Percentiles rank a stretch among this genome's conserved stretches.
Conservation (phyloP, 441 rosid species). For the Cnidoscolus chayamansa region DNA sequence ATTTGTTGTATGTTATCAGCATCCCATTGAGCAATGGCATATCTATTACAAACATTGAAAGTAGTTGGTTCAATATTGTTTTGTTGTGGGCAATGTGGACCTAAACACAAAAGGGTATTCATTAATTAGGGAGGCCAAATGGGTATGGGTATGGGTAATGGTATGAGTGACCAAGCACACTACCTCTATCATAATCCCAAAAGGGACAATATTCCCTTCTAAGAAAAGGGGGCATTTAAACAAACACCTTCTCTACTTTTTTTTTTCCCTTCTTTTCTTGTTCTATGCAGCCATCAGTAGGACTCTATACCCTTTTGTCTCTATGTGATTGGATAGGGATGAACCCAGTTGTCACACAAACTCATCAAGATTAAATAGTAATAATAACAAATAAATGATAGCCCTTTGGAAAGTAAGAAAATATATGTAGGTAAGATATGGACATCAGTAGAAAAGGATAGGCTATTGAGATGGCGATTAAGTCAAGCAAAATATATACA, state of each 20-base stretch:
- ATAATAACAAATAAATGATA: too few relatives aligned
- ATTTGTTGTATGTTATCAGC: too few relatives aligned
- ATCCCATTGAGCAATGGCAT: too few relatives aligned
- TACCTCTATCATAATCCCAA: background rate
- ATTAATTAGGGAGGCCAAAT: background rate
- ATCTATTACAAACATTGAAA: too few relatives aligned
- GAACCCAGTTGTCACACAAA: background rate
- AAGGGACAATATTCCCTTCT: constrained; percentile 3
- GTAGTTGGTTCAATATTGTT: too few relatives aligned
- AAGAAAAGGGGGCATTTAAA: constrained; percentile 17
- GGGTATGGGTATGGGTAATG: background rate
- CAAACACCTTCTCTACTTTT: background rate
- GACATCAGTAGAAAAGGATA: constrained; percentile 18
- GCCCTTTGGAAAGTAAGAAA: background rate
- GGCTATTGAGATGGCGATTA: background rate
- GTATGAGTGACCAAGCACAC: background rate
- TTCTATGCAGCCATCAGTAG: constrained; percentile 9
- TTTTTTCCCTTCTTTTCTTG: background rate
- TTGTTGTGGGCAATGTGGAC: background rate
- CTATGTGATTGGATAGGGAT: constrained; percentile 1
- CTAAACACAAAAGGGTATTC: background rate
- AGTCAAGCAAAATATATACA: background rate
- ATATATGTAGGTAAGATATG: constrained; percentile 1
- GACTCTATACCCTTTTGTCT: background rate
- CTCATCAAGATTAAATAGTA: too few relatives aligned